phyloP scores from a whole-genome alignment of 1,139 yeast species.

The Zygoascus meyerae region DNA sequence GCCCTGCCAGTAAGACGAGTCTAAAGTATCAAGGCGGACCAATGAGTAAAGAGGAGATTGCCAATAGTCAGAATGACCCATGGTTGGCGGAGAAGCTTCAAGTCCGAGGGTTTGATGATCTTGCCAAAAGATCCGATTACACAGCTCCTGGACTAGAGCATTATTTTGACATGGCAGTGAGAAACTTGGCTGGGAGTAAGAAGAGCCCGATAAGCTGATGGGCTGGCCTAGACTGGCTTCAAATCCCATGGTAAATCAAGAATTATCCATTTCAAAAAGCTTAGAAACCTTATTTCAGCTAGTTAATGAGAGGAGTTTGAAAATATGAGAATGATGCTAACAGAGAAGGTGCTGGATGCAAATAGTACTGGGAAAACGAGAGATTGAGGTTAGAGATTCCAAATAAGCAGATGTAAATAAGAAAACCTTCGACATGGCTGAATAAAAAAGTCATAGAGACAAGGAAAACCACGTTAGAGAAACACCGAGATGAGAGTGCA shows the following conservation, averaged over 20 bases:
- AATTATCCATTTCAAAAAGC: too few relatives aligned
- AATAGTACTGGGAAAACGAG: too few relatives aligned
- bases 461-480: background rate
- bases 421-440: background rate
- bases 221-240: background rate
- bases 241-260: too few relatives aligned
- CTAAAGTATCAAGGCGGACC: slow-evolving; percentile 17
- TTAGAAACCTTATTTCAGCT: too few relatives aligned
- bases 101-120: slow-evolving; percentile 16
- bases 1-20: slow-evolving; percentile 14
- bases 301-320: too few relatives aligned
- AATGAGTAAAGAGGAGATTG: slow-evolving; percentile 11
- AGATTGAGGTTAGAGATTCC: too few relatives aligned
- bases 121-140: slow-evolving; percentile 14
- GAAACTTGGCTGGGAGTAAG: slow-evolving; percentile 8
- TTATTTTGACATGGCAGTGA: slow-evolving; percentile 14
- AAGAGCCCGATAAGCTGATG: background rate
- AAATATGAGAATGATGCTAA: too few relatives aligned
- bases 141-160: slow-evolving; percentile 12
- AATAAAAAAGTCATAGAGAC: background rate
- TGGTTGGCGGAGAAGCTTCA: slow-evolving; percentile 15
- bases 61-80: slow-evolving; percentile 13
- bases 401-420: background rate
- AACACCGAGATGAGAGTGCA: background rate
- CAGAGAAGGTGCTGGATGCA: too few relatives aligned